Conservation (phyloP, 2,329 filamentous ascomycete genomes). For the Penicillium sp. region DNA sequence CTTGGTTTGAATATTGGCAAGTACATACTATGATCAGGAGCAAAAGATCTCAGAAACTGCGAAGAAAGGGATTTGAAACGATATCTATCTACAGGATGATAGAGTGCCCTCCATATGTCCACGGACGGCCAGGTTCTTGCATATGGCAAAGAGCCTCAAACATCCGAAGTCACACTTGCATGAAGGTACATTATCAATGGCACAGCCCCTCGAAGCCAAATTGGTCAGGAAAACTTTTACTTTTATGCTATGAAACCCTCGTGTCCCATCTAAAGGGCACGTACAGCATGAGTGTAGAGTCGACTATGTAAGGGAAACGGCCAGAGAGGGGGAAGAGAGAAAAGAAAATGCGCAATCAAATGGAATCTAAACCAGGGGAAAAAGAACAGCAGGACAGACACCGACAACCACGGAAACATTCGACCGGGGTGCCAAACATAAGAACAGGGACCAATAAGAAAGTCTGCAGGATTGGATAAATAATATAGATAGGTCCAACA, state of each 20-base stretch:
- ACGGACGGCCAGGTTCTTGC: background rate
- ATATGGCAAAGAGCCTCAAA: background rate
- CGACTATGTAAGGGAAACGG: constrained; percentile 1
- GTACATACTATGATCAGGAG: background rate
- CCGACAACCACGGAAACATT: constrained; percentile 7
- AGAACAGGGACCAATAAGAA: constrained; percentile 12
- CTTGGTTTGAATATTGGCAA: background rate
- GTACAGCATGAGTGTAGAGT: constrained; percentile 1
- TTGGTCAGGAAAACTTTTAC: background rate
- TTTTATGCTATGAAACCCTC: constrained; percentile 1
- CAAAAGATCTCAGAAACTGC: too few species aligned
- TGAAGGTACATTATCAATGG: too few species aligned
- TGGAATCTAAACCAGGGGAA: constrained; percentile 11
- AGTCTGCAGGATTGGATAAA: constrained; percentile 21
- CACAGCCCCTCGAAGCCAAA: too few species aligned
- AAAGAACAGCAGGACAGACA: constrained; percentile 10
- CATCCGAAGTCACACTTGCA: too few species aligned
- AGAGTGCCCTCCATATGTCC: background rate
- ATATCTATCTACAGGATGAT: background rate
- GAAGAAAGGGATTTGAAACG: too few species aligned
- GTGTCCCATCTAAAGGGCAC: background rate
- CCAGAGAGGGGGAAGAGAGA: background rate
- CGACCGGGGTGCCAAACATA: background rate
- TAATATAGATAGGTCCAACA: constrained; percentile 9
- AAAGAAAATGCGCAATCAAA: constrained; percentile 6